A percentile compares a stretch with the other conserved stretches of the same genome.
These are phyloP conservation scores for Dalbergia cultrata DNA, from an alignment of 306 rosid genomes.

Conservation along the genomic window DNA sequence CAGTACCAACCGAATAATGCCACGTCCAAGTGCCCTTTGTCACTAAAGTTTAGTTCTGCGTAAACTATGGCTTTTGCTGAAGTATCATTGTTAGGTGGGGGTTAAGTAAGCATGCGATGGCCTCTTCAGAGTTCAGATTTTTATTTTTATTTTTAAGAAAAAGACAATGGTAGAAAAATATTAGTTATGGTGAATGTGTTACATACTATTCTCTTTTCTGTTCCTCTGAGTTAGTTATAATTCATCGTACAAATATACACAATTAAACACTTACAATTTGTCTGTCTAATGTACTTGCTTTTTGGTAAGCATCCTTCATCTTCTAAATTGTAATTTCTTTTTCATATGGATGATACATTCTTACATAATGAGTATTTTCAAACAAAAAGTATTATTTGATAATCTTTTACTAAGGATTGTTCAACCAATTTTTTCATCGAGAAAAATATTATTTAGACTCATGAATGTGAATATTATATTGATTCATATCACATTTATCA, in stretches of 20 bases:
- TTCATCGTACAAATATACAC: neutral
- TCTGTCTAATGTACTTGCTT: too few species aligned
- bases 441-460: too few species aligned
- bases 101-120: constrained; percentile 3
- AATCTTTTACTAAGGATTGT: neutral
- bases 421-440: constrained; percentile 31
- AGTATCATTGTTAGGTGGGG: constrained; percentile 23
- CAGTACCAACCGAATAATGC: neutral
- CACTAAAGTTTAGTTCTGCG: constrained; percentile 40
- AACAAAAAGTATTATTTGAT: neutral
- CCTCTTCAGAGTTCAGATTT: neutral
- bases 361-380: neutral
- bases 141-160: neutral
- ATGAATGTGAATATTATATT: too few species aligned
- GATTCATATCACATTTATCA: too few species aligned
- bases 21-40: constrained; percentile 37
- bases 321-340: neutral
- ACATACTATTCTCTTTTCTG: neutral
- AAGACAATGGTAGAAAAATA: neutral
- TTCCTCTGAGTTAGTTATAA: neutral
- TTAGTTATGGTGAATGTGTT: neutral
- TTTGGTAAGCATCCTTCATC: neutral
- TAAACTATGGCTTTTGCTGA: constrained; percentile 42
- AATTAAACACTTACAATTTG: too few species aligned
- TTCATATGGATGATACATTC: neutral